Base-by-base conservation (phyloP, 352 stramenopile species). In the Pythium myriotylum region DNA sequence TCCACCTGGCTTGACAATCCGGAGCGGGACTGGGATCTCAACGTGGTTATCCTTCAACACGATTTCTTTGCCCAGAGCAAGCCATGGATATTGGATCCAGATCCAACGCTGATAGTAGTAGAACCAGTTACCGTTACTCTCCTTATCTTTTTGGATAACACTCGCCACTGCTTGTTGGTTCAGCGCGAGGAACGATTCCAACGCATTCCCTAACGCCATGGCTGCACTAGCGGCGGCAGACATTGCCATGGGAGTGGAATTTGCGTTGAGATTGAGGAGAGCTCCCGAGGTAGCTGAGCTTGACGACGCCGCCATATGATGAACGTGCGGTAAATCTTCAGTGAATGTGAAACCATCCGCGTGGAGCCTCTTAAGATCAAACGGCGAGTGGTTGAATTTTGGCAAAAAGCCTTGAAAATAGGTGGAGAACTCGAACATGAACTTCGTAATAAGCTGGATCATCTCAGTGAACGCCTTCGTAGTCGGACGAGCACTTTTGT, bases 81-180 rank as follows among this genome's bases (percentile, higher is more conserved):
- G 79, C 92, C 92, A 98, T n/a, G 90, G 88, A 64, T 94, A 97
- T 51, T 96, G 84, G 53, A 97, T 94, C 92, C 92, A 98, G 22
- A 97, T 81, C 92, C 92, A 98, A 33, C 92, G 84, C 60, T 95
- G 81, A 61, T 96, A 97, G 59, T 88, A 94, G 68, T 92, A 97
- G 47, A 96, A 91, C 50, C 81, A 76, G 57, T 92, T 88, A 43
- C 69, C 71, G 5, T 59, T 59, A 29, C 65, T 62, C 22, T 85
- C 72, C 24, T 86, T 81, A 46, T 88, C 74, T 22, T 76, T 83
- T 22, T 59, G 46, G 35, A 64, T 49, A 14, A 77, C 32, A 37
- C 61, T 64, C 39, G 40, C 2, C 7, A 50, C 43, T 4, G 53
- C 23, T 45, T 67, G 59, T 57, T 76, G 45, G 29, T 52, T 72